A percentile compares a stretch with the other conserved stretches of the same genome.
Evolutionary conservation across 805 yeast genomes (phyloP).

Genomic region (Vanderwaltozyma verrucispora): DNA sequence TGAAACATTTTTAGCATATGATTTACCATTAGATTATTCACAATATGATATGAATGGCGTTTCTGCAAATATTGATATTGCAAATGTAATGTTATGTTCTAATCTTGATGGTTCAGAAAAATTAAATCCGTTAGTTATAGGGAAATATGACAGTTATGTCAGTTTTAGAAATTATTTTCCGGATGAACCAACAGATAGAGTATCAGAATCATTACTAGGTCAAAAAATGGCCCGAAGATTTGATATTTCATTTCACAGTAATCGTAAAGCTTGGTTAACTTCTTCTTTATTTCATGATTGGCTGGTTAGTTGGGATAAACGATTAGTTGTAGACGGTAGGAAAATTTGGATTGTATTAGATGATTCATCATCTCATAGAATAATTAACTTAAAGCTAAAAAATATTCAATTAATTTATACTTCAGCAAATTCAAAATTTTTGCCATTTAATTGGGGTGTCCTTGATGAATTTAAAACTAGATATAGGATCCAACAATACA

Average conservation of each 20-base stretch:
- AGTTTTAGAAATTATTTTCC: slow-evolving; percentile 32
- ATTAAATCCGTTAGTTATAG: slow-evolving; percentile 49
- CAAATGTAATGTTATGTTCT: slow-evolving; percentile 51
- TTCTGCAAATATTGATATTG: slow-evolving; percentile 31
- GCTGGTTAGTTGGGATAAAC: slow-evolving; percentile 48
- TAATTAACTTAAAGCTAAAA: slow-evolving; percentile 40
- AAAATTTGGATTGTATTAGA: slow-evolving; percentile 48
- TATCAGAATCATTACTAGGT: slow-evolving; percentile 23
- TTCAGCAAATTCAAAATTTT: slow-evolving; percentile 32
- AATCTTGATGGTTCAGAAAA: slow-evolving; percentile 57
- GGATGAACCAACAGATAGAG: slow-evolving; percentile 21
- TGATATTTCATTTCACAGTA: slow-evolving; percentile 46
- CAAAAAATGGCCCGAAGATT: slow-evolving; percentile 41
- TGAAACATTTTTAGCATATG: slow-evolving; percentile 50
- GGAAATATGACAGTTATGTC: slow-evolving; percentile 41
- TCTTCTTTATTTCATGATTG: slow-evolving; percentile 54
- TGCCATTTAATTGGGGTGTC: slow-evolving; percentile 58
- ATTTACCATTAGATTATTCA: slow-evolving; percentile 50
- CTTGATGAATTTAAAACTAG: slow-evolving; percentile 49
- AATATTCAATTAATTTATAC: slow-evolving; percentile 34
- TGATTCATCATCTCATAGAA: slow-evolving; percentile 53
- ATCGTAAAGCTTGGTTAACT: slow-evolving; percentile 53
- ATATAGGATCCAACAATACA: slow-evolving; percentile 49
- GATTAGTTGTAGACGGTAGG: slow-evolving; percentile 37
- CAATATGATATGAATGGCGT: slow-evolving; percentile 32